phyloP scores from a whole-genome alignment of 306 rosid genomes.

The Sesbania bispinosa region DNA sequence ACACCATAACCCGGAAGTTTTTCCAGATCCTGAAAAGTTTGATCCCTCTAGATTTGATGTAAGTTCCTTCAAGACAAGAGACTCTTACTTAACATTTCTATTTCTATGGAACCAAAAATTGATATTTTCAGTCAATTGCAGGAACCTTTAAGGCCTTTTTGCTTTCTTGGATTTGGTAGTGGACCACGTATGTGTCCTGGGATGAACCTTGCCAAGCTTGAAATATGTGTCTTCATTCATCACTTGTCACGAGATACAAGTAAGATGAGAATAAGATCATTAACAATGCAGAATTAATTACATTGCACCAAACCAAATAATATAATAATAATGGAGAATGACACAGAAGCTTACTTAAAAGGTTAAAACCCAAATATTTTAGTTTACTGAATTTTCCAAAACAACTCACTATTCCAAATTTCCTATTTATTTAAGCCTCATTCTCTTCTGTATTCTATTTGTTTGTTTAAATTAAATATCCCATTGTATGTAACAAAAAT shows the following conservation, averaged over 20 bases:
- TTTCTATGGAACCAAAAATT: neutral
- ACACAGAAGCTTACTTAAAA: neutral
- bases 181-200: slow-evolving; percentile 97
- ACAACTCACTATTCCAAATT: neutral
- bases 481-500: neutral
- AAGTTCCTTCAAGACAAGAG: slow-evolving; percentile 17
- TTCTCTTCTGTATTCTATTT: neutral
- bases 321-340: neutral
- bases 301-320: neutral
- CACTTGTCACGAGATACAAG: slow-evolving; percentile 76
- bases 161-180: slow-evolving; percentile 82
- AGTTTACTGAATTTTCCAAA: neutral
- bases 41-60: slow-evolving; percentile 86
- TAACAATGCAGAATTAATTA: neutral
- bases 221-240: slow-evolving; percentile 75
- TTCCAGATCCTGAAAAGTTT: slow-evolving; percentile 62
- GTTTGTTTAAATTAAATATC: neutral
- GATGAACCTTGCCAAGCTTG: slow-evolving; percentile 80
- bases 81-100: neutral
- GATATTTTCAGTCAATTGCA: slow-evolving; percentile 32
- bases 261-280: slow-evolving; percentile 25
- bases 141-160: slow-evolving; percentile 62
- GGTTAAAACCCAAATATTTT: neutral
- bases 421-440: neutral
- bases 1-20: slow-evolving; percentile 64